These are phyloP conservation scores for Boletellus sp. DNA, from an alignment of 1,284 basidiomycete genomes.

Conservation along the genomic window DNA sequence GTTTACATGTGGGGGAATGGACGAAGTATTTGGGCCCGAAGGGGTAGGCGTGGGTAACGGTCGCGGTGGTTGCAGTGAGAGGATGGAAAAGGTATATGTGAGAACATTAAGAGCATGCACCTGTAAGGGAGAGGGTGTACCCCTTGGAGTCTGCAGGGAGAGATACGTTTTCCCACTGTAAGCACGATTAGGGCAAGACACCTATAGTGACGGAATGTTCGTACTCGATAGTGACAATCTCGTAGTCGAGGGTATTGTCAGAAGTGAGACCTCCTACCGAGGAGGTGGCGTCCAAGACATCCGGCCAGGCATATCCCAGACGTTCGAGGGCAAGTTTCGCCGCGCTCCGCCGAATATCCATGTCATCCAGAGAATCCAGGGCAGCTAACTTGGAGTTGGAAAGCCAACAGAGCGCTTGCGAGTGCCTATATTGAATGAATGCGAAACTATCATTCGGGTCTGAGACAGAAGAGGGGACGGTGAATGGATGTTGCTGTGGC, in stretches of 20 bases:
- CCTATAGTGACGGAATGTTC: slow-evolving; percentile 1
- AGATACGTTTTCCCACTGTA: slow-evolving; percentile 61
- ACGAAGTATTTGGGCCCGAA: slow-evolving; percentile 5
- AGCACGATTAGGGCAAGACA: slow-evolving; percentile 8
- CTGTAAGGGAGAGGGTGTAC: slow-evolving; percentile 57
- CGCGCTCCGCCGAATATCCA: slow-evolving; percentile 9
- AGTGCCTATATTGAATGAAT: slow-evolving; percentile 46
- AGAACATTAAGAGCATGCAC: slow-evolving; percentile 66
- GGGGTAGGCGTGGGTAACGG: slow-evolving; percentile 23
- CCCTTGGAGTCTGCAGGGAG: slow-evolving; percentile 45
- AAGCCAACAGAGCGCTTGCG: slow-evolving; percentile 44
- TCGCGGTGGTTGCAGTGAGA: slow-evolving; percentile 37
- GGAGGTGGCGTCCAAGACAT: slow-evolving; percentile 52
- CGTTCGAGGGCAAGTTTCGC: slow-evolving; percentile 33
- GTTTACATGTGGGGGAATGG: slow-evolving; percentile 46
- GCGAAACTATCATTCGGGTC: slow-evolving; percentile 25
- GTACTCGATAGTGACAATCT: slow-evolving; percentile 54
- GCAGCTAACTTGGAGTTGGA: slow-evolving; percentile 23
- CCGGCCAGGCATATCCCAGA: slow-evolving; percentile 61
- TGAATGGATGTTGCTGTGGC: slow-evolving; percentile 4
- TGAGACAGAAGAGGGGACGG: neutral
- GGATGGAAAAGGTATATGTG: slow-evolving; percentile 64
- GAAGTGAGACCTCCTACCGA: slow-evolving; percentile 24
- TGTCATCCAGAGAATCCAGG: slow-evolving; percentile 7
- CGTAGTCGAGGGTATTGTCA: slow-evolving; percentile 57